Conservation (phyloP, 805 yeast genomes). For the Saturnispora zaruensis region DNA sequence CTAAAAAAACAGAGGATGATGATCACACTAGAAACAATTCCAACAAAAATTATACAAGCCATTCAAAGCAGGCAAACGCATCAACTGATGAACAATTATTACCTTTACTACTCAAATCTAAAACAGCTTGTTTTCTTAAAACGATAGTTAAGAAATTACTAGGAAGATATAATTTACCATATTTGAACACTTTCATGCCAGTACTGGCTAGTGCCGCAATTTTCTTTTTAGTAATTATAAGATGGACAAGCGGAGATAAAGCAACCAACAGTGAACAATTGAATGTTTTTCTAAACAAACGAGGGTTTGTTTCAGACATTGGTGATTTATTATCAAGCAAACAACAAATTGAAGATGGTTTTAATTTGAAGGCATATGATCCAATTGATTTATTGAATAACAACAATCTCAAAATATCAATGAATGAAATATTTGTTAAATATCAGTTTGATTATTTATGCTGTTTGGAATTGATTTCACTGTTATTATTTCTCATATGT, state of each 20-base stretch:
- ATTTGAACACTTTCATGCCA: conserved; percentile 27
- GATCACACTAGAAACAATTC: neutral
- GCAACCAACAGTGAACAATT: conserved; percentile 5
- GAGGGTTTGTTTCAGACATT: conserved; percentile 25
- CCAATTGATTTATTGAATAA: neutral
- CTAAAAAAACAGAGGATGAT: conserved; percentile 30
- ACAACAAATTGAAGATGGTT: neutral
- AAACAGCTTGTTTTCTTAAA: conserved; percentile 11
- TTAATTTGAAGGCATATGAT: neutral
- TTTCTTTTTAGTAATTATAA: conserved; percentile 25
- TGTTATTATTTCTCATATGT: conserved; percentile 44
- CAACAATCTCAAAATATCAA: neutral
- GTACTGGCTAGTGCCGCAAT: conserved; percentile 23
- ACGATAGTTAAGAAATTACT: conserved; percentile 25
- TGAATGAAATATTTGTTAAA: conserved; percentile 23
- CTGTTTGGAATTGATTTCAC: conserved; percentile 31
- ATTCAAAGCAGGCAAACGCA: neutral
- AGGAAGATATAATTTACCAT: conserved; percentile 32
- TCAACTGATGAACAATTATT: neutral
- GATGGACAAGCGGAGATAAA: conserved; percentile 29
- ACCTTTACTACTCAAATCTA: neutral
- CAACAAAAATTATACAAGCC: neutral
- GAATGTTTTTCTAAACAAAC: conserved; percentile 22
- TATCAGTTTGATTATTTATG: neutral
- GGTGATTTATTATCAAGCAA: conserved; percentile 3